phyloP scores from a whole-genome alignment of 805 yeast species.

The Candida gorgasii region DNA sequence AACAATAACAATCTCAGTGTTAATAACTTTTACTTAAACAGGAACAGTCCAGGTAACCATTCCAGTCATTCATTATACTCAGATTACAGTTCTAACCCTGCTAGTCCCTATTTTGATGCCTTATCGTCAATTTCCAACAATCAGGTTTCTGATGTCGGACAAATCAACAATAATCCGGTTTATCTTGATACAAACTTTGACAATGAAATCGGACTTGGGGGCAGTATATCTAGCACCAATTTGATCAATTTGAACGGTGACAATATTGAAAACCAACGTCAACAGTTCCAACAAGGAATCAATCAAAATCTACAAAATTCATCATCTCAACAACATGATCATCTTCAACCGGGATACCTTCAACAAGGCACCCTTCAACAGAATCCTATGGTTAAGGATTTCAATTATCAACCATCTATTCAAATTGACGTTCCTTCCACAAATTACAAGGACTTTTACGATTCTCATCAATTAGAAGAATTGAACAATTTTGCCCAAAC shows the following conservation, averaged over 20 bases:
- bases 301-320: constrained; percentile 4
- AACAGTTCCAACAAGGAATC: constrained; percentile 7
- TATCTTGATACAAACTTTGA: constrained; percentile 24
- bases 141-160: constrained; percentile 4
- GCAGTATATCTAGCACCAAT: constrained; percentile 38
- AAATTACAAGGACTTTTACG: constrained; percentile 10
- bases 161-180: constrained; percentile 10
- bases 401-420: constrained; percentile 2
- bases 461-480: constrained; percentile 17
- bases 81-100: constrained; percentile 38
- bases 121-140: constrained; percentile 20
- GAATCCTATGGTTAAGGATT: neutral
- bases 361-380: constrained; percentile 4
- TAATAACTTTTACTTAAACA: constrained; percentile 11
- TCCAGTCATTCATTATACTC: constrained; percentile 29
- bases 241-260: constrained; percentile 18
- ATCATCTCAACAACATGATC: neutral
- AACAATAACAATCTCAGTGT: neutral
- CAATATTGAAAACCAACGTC: constrained; percentile 9
- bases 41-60: constrained; percentile 16
- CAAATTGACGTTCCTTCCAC: constrained; percentile 1
- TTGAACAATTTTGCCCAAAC: constrained; percentile 15
- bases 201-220: constrained; percentile 40
- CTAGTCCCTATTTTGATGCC: constrained; percentile 39
- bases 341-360: no score